phyloP scores from a whole-genome alignment of 2,329 filamentous ascomycete genomes.

The Cryphonectria carpinicola region DNA sequence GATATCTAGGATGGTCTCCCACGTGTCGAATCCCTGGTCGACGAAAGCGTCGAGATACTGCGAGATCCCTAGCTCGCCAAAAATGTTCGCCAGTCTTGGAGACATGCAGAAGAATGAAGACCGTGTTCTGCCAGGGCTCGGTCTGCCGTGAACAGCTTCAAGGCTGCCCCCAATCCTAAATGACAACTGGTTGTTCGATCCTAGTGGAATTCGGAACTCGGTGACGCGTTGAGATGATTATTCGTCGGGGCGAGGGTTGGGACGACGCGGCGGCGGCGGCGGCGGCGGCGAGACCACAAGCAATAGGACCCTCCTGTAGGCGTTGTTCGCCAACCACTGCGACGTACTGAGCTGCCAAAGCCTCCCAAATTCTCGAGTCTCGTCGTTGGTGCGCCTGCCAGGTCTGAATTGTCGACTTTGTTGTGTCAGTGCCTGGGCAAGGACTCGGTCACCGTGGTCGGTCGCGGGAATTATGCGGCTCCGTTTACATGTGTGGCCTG shows the following conservation, averaged over 20 bases:
- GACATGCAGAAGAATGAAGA: conserved; percentile 51
- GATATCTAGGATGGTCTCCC: conserved; percentile 83
- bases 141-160: conserved; percentile 22
- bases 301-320: neutral
- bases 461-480: neutral
- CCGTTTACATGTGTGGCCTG: neutral
- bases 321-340: neutral
- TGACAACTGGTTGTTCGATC: neutral
- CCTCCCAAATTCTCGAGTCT: neutral
- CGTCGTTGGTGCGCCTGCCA: neutral
- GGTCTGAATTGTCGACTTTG: neutral
- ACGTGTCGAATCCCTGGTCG: conserved; percentile 82
- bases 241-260: neutral
- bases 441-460: conserved; percentile 1
- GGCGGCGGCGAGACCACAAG: neutral
- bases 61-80: conserved; percentile 76
- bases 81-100: conserved; percentile 64
- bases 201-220: neutral
- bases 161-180: conserved; percentile 5
- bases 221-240: neutral
- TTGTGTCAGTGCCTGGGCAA: neutral
- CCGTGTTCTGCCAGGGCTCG: conserved; percentile 9
- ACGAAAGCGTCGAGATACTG: conserved; percentile 76
- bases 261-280: neutral
- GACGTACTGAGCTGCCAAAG: neutral